Evolutionary conservation across 106 monocot species (phyloP), one percentile per base, ranked within the genome.

Genomic region (Allium sativum): DNA sequence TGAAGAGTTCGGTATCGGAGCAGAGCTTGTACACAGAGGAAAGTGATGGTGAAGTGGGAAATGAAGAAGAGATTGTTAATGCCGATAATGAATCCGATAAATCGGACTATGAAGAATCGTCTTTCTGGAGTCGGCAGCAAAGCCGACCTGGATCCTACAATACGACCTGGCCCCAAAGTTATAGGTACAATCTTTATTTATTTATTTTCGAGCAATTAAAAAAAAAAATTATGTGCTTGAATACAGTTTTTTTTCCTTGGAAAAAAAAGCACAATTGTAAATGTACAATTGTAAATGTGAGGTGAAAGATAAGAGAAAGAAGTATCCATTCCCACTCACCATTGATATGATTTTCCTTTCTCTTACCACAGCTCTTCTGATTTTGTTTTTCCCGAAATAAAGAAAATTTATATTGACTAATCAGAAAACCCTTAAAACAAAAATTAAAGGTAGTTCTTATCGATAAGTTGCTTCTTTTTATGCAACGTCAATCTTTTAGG

Each of bases 121-220:
- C 72, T 13, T 53, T n/a, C 57, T 71, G 45, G 7, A 73, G 73
- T 68, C 72, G 68, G 41, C 81, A 70, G 16, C 74, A 76, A 12
- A 82, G 79, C 76, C 69, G 76, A 44, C 84, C 89, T 1, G 79
- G 59, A 73, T 89, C 89, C 18, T 89, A 85, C 64, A 81, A 64
- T 65, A 75, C 81, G 18, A 55, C 46, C 19, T 89, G 89, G 89
- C 89, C 89, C 1, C 89, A 89, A 69, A 89, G 84, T 54, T 89
- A 89, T 81, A 84, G 89, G 89, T 89, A 68, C 21, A 17, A 15
- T 2, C 4, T 21, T 50, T 50, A 7, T 15, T 50, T 1, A 50
- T 50, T 50, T 50, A 31, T 5, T 0, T 31, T 31, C 5, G 31
- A 3, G 5, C 31, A 5, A 31, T 5, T 31, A 31, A 31, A 0